Base-by-base conservation (phyloP, 306 rosid species). In the Pyrus betulifolia region DNA sequence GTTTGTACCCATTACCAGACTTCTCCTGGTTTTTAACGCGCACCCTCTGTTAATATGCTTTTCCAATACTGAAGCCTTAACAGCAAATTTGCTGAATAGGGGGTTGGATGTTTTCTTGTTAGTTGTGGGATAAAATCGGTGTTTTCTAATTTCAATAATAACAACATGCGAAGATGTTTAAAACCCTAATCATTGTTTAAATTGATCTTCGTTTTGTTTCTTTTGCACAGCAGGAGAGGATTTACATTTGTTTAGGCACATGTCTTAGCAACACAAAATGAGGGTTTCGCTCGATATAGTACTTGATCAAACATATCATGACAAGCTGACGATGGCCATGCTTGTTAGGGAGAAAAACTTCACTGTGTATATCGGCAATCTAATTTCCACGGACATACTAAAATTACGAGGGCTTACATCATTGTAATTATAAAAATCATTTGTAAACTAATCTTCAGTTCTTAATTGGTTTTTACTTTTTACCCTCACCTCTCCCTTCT, bases 221-320 rank as follows among this genome's bases (percentile, higher is more conserved):
- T 46, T 19, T 42, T 66, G 66, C 74, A 6, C 71, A 82, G 85
- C 78, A 67, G 70, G 85, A 77, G 58, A 72, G 58, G 74, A 27
- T 25, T 58, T 55, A 3, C 19, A 6, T 35, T 31, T 8, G 4
- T 6, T 25, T 35, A 35, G 8, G 8, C 40, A 2, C 40, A 35
- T 35, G 8, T 38, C 42, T 38, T 9, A 6, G 9, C 42, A 38
- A 38, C 9, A 38, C 42, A 38, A 38, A 38, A 7, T 38, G 42
- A 1, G 42, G 2, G 2, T 38, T 38, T 38, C 10, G 42, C 0
- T 38, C 10, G 8, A 6, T 35, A 35, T 35, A 38, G 10, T 9
- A 38, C 42, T 38, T 38, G 9, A 38, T 10, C 42, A 7, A 2
- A 38, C 42, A 38, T 38, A 9, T 0, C 9, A 6, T 0, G 42